Evolutionary conservation across 2,329 filamentous ascomycete genomes (phyloP), one percentile per base, ranked within the genome.

Genomic region (Tolypocladium album): DNA sequence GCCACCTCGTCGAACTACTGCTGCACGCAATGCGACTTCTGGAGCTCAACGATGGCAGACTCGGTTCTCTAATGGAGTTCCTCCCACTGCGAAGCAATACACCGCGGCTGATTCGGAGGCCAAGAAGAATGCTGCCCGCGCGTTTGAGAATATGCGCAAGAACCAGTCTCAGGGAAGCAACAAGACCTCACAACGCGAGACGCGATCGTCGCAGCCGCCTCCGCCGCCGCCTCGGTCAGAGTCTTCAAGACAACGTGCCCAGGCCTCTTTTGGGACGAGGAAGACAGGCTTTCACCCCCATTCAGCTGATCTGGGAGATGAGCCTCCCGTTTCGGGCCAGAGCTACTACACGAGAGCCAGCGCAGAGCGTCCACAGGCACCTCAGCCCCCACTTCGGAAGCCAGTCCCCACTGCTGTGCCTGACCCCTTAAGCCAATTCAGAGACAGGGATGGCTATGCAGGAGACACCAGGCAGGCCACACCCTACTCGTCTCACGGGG

Each of bases 401-500:
- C 59, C 63, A 4, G 56, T 39, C 1, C 55, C 62, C 34, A 56
- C 59, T 64, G 68, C 70, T 15, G 71, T 74, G 63, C 71, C 73
- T n/a, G 79, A 84, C 62, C 79, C 79, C 2, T 66, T 82, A 50
- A 76, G 74, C 27, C 73, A 77, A 57, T 82, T 82, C 61, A 74
- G 75, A 65, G 69, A 74, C 1, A 63, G 62, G 45, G 76, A 79
- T 5, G 70, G 70, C 1, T 74, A 73, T 52, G 60, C 27, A 20
- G 50, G 73, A 50, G 80, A 85, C 61, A 69, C 71, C n/a, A 77
- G 82, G n/a, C 76, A 82, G 59, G 82, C 81, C 64, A 82, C 80
- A 7, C 82, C 83, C 0, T 87, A 86, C 66, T 75, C 78, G 50
- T 78, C 75, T 1, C 76, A 80, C 39, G 77, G 81, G 15, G 82